Evolutionary conservation across 345 rosid species (phyloP).

Genomic region (Lumnitzera littorea): DNA sequence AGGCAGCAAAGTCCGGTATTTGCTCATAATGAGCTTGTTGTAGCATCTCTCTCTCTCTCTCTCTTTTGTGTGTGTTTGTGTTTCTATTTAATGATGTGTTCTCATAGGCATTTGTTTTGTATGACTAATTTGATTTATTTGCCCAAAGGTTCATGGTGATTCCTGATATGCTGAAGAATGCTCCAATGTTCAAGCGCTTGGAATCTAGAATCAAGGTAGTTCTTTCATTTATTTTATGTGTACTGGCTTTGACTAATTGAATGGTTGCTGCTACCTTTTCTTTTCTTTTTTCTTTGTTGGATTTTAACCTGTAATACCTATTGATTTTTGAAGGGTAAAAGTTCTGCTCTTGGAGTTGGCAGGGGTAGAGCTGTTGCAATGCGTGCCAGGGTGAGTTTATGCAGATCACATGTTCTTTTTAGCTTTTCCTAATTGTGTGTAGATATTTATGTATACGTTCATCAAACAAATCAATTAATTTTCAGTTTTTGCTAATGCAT

Average conservation of each 20-base stretch:
- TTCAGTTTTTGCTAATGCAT: no score
- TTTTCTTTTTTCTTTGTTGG: neutral
- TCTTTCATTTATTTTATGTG: neutral
- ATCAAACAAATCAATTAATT: no score
- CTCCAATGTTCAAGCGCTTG: conserved; percentile 94
- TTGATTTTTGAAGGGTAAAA: conserved; percentile 63
- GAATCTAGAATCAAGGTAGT: conserved; percentile 82
- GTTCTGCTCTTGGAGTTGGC: conserved; percentile 83
- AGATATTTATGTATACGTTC: no score
- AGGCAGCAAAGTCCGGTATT: conserved; percentile 97
- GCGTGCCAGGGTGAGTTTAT: conserved; percentile 73
- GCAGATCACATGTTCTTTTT: no score
- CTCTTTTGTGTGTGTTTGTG: no score
- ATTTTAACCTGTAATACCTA: neutral
- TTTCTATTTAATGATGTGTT: no score
- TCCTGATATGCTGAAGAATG: conserved; percentile 97
- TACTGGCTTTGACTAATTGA: neutral
- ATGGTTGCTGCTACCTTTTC: conserved; percentile 1
- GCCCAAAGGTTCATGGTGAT: conserved; percentile 88
- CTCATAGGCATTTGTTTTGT: no score
- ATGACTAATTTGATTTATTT: neutral
- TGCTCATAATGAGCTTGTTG: neutral
- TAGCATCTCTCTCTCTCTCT: no score
- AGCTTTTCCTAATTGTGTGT: no score
- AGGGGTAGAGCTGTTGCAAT: conserved; percentile 88